Evolutionary conservation across 257 asterid genomes (phyloP), one percentile per base, ranked within the genome.

Genomic region (Gardenia jasminoides): DNA sequence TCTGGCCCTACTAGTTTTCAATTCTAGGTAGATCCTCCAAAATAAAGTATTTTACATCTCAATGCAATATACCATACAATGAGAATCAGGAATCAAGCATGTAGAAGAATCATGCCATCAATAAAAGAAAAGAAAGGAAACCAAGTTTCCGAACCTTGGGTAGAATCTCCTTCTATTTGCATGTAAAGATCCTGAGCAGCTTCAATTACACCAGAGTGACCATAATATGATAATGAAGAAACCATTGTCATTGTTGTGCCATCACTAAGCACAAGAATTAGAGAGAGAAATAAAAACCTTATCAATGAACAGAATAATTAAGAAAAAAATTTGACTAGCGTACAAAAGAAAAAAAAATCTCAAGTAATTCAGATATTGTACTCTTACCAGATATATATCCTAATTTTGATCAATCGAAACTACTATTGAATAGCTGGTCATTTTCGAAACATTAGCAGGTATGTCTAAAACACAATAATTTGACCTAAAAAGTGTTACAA

Each of bases 151-250:
- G 22, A 80, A 83, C 86, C 84, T n/a, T 80, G 71, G n/a, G 44
- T 66, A 30, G 41, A 24, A 72, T 72, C 72, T 77, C 80, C 86
- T 71, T 83, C 84, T n/a, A 83, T 50, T 66, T 80, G 83, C 77
- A 30, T 36, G 54, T 76, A 80, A 67, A 83, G 86, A 80, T 83
- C 86, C 16, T 83, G 78, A 44, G 86, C 79, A 15, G 84, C 86
- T 77, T 77, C 84, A 44, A 72, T 84, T 65, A 83, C 82, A 6
- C 86, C 86, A 2, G 86, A 72, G 76, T 83, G 86, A 36, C 84
- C 86, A 77, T 80, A 73, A 72, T 80, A 84, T 20, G 67, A 47
- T 66, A 54, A 41, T 30, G 84, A 80, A 7, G 81, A 67, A 76
- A 77, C 61, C 52, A 47, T 76, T 16, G 52, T 68, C 70, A 41